These are phyloP conservation scores for Baudoinia panamericana DNA, from an alignment of 495 filamentous ascomycete genomes.

Conservation along the genomic window DNA sequence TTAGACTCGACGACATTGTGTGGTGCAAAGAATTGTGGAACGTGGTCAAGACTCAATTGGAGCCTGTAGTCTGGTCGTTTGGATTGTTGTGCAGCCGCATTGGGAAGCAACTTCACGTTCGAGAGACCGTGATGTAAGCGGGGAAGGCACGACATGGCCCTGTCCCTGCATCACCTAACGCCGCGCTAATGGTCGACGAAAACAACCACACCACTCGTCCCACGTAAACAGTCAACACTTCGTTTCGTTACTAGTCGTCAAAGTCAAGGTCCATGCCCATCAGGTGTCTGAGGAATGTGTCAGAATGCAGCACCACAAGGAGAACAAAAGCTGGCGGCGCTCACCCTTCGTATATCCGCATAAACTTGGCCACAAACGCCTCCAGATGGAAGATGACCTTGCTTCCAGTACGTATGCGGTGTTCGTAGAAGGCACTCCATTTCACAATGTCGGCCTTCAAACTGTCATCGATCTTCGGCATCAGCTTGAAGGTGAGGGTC, in stretches of 20 bases:
- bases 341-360: slow-evolving; percentile 79
- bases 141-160: background rate
- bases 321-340: slow-evolving; percentile 11
- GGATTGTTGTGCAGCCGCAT: no score
- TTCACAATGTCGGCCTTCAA: slow-evolving; percentile 85
- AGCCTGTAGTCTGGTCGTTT: no score
- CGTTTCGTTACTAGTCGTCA: slow-evolving; percentile 10
- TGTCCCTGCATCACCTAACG: slow-evolving; percentile 9
- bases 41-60: background rate
- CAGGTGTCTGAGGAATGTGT: slow-evolving; percentile 44
- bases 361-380: slow-evolving; percentile 96
- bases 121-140: slow-evolving; percentile 13
- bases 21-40: slow-evolving; percentile 9
- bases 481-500: slow-evolving; percentile 82
- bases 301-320: slow-evolving; percentile 8
- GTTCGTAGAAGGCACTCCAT: slow-evolving; percentile 95
- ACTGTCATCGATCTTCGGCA: slow-evolving; percentile 70
- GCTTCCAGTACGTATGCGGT: slow-evolving; percentile 73
- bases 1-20: slow-evolving; percentile 31
- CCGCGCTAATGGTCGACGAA: slow-evolving; percentile 17
- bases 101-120: background rate
- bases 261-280: slow-evolving; percentile 73
- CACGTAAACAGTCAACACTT: background rate
- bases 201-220: background rate
- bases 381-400: slow-evolving; percentile 98